Percentiles rank a stretch among this genome's conserved stretches.
Evolutionary conservation across 2,329 filamentous ascomycete species (phyloP).

Genomic region (Apiospora kogelbergensis): DNA sequence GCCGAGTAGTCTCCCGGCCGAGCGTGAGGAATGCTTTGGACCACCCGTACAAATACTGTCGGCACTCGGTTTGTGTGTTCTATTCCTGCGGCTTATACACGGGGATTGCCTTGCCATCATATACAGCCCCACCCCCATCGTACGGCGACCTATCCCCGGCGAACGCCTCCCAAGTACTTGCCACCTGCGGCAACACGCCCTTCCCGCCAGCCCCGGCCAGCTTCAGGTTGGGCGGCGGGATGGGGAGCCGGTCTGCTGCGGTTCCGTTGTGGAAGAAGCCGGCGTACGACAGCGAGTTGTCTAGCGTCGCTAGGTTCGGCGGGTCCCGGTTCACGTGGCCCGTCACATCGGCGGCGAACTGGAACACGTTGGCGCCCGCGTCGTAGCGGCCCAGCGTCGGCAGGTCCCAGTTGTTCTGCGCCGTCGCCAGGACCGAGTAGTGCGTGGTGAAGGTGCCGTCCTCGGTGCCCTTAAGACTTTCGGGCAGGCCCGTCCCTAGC

Average conservation of each 20-base stretch:
- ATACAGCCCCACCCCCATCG: conserved; percentile 43
- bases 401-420: conserved; percentile 68
- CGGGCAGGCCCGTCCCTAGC: conserved; percentile 69
- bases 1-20: no score
- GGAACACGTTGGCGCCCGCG: conserved; percentile 52
- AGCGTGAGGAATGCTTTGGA: not conserved
- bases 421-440: conserved; percentile 47
- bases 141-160: conserved; percentile 39
- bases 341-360: conserved; percentile 57
- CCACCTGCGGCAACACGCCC: conserved; percentile 35
- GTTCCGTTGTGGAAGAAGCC: conserved; percentile 40
- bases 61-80: not conserved
- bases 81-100: conserved; percentile 36
- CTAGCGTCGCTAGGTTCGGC: conserved; percentile 31
- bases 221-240: conserved; percentile 43
- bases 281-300: conserved; percentile 43
- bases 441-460: conserved; percentile 72
- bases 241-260: conserved; percentile 23
- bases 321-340: conserved; percentile 48
- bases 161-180: conserved; percentile 30
- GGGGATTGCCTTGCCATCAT: conserved; percentile 40
- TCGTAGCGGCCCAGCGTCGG: conserved; percentile 37
- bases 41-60: not conserved
- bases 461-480: conserved; percentile 61
- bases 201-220: conserved; percentile 43